Base-by-base conservation (phyloP, 495 filamentous ascomycete species). In the Penicillium canariense region DNA sequence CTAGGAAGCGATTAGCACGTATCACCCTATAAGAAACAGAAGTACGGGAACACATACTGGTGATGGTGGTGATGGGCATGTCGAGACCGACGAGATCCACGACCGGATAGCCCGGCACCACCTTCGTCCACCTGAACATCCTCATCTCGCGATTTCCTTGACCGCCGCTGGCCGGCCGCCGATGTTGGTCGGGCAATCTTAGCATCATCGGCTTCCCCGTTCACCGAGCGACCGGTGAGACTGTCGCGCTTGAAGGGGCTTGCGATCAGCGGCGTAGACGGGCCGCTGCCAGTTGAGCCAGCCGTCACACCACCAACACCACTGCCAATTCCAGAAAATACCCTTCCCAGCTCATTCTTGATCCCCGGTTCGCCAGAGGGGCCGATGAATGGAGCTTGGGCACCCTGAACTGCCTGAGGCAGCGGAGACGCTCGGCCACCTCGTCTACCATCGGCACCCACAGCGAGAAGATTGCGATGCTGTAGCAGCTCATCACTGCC, bases 341-440 rank as follows among this genome's bases (percentile, higher is more conserved):
- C 93, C 27, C 89, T 83, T 8, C 90, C 90, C 65, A 96, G 88
- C 61, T 96, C 91, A 66, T 85, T 91, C 77, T 96, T 96, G 62
- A 96, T 91, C 9, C 84, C 84, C 0, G 91, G 85, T 60, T 95
- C 90, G 5, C 84, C 87, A 20, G 83, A 83, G 2, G 89, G 87
- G 12, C 87, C 87, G 30, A 85, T 77, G 30, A 84, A 79, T 57
- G 89, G 87, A 27, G 85, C 87, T 71, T 95, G 90, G 5, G 90
- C 91, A 15, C 91, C 91, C 63, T 96, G 91, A 3, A 96, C 91
- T 9, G 91, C 91, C 70, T 96, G 91, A 5, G 91, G 91, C 14
- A 96, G 74, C 0, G 91, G 91, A 20, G 91, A 96, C n/a, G 75
- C 71, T 25, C 77, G 78, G 0, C 80, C 77, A n/a, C 70, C 63